Evolutionary conservation across 345 rosid species (phyloP).

Genomic region (Citrus unshiu): DNA sequence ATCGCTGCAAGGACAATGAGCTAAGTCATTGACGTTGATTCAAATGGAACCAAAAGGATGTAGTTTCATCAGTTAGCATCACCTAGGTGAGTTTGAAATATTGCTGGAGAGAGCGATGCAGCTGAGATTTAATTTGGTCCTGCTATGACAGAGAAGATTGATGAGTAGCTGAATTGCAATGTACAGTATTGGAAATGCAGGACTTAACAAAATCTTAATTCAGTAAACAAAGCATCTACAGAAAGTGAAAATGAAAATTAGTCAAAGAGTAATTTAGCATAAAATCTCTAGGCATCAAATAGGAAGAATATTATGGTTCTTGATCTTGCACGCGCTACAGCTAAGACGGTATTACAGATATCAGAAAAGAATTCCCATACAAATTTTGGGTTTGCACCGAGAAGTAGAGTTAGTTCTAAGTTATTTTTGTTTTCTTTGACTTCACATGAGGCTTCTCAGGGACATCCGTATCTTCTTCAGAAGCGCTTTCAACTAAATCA

Average conservation of each 20-base stretch:
- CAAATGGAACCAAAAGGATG: background rate
- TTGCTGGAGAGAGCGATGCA: background rate
- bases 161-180: background rate
- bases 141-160: background rate
- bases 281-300: background rate
- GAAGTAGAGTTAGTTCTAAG: slow-evolving; percentile 18
- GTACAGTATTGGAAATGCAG: background rate
- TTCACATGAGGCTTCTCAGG: slow-evolving; percentile 36
- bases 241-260: background rate
- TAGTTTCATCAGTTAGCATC: background rate
- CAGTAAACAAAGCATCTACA: background rate
- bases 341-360: background rate
- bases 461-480: slow-evolving; percentile 43
- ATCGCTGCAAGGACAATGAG: background rate
- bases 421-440: slow-evolving; percentile 66
- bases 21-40: background rate
- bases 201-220: background rate
- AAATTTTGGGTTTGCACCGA: background rate
- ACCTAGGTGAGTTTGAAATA: background rate
- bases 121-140: background rate
- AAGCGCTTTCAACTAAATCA: slow-evolving; percentile 47
- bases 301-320: background rate
- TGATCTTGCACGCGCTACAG: background rate
- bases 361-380: background rate
- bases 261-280: background rate